phyloP scores from a whole-genome alignment of 179 eudicot genomes.

The Vitellaria paradoxa region DNA sequence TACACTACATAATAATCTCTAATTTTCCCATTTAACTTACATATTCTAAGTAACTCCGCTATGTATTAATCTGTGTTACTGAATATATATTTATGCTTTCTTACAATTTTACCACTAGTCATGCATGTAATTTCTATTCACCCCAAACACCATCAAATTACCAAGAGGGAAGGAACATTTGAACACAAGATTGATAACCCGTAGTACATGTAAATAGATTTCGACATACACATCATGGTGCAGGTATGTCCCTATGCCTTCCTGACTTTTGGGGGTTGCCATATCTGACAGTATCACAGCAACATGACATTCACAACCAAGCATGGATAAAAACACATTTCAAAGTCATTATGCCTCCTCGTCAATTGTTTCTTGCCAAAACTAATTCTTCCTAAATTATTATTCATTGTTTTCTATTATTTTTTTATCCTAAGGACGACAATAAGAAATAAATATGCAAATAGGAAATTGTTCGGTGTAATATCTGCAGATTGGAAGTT shows the following conservation, averaged over 20 bases:
- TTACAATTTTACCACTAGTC: no score
- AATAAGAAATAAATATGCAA: not conserved
- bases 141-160: not conserved
- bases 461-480: not conserved
- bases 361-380: not conserved
- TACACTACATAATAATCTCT: no score
- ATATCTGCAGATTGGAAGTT: no score
- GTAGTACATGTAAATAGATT: not conserved
- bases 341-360: not conserved
- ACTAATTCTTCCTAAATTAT: no score
- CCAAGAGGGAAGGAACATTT: not conserved
- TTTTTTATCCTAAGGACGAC: not conserved
- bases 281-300: no score
- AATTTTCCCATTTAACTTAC: no score
- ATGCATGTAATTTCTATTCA: not conserved
- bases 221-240: not conserved
- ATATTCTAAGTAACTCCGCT: no score
- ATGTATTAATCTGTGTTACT: no score
- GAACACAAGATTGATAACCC: not conserved
- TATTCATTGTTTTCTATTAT: no score
- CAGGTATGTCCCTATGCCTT: not conserved
- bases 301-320: no score
- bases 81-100: no score
- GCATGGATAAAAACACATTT: not conserved
- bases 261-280: not conserved